A percentile compares a stretch with the other conserved stretches of the same genome.
phyloP scores from a whole-genome alignment of 2,329 filamentous ascomycete species.

The Microsporum audouinii region DNA sequence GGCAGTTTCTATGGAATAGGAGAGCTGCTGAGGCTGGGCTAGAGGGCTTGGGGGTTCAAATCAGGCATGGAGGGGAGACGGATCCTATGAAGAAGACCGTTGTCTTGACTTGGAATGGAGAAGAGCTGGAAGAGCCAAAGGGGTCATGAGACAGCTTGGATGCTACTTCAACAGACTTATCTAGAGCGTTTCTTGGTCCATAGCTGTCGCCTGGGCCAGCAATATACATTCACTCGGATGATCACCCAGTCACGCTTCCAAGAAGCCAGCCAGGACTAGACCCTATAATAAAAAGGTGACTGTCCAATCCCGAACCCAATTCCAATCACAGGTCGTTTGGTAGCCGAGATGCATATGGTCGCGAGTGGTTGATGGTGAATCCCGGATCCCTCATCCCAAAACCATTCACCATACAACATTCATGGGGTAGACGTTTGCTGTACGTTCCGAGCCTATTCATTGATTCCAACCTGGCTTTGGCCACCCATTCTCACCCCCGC shows the following conservation, averaged over 20 bases:
- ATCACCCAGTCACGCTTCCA: not conserved
- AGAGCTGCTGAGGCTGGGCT: conserved; percentile 30
- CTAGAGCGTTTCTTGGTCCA: not conserved
- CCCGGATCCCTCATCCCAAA: too few relatives aligned
- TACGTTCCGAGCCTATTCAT: not conserved
- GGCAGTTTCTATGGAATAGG: conserved; percentile 37
- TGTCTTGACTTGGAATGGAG: conserved; percentile 28
- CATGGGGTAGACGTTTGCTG: too few relatives aligned
- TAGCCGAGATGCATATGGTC: not conserved
- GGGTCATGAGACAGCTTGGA: not conserved
- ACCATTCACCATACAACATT: too few relatives aligned
- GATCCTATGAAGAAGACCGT: conserved; percentile 18
- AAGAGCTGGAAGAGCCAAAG: conserved; percentile 17
- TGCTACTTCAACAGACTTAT: not conserved
- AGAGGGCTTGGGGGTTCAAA: conserved; percentile 29
- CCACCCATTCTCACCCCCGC: conserved; percentile 37
- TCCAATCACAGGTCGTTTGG: not conserved
- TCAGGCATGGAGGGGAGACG: conserved; percentile 20
- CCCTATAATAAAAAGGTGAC: too few relatives aligned
- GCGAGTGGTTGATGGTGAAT: not conserved
- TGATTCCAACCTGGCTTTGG: conserved; percentile 14
- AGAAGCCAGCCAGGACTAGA: too few relatives aligned
- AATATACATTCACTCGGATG: not conserved
- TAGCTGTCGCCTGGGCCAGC: not conserved
- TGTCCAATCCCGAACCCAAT: not conserved